Percentiles rank a stretch among this genome's conserved stretches.
Evolutionary conservation across 2,329 filamentous ascomycete species (phyloP).

Genomic region (Hypoxylon sp.): DNA sequence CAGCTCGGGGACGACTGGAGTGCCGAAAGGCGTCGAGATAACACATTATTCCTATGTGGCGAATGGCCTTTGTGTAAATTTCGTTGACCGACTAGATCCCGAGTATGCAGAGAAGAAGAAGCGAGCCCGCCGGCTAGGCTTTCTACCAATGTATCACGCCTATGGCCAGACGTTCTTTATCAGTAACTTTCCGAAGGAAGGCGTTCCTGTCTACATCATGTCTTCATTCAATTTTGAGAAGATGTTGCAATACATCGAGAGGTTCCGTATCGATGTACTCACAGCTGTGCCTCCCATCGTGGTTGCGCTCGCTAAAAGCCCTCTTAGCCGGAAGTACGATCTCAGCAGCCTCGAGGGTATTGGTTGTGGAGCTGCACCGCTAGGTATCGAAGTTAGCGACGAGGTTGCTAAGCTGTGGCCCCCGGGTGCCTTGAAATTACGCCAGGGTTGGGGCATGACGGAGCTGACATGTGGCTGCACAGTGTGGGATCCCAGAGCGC

Average conservation of each 20-base stretch:
- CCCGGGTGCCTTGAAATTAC: slow-evolving; percentile 52
- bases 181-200: slow-evolving; percentile 66
- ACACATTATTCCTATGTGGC: slow-evolving; percentile 82
- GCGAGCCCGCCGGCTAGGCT: slow-evolving; percentile 66
- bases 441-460: slow-evolving; percentile 91
- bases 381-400: slow-evolving; percentile 66
- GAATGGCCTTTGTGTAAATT: slow-evolving; percentile 73
- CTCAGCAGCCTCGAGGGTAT: slow-evolving; percentile 73
- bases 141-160: slow-evolving; percentile 83
- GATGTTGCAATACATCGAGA: slow-evolving; percentile 76
- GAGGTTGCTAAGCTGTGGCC: slow-evolving; percentile 71
- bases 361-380: slow-evolving; percentile 76
- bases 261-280: slow-evolving; percentile 75
- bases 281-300: slow-evolving; percentile 80
- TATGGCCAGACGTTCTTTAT: slow-evolving; percentile 79
- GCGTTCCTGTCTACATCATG: slow-evolving; percentile 83
- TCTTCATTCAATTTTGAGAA: slow-evolving; percentile 79
- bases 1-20: slow-evolving; percentile 81
- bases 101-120: slow-evolving; percentile 60
- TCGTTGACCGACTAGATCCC: slow-evolving; percentile 59
- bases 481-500: slow-evolving; percentile 68
- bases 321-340: slow-evolving; percentile 73
- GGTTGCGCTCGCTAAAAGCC: slow-evolving; percentile 78
- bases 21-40: slow-evolving; percentile 87
- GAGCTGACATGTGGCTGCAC: slow-evolving; percentile 80